phyloP scores from a whole-genome alignment of 345 rosid genomes.

The Populus nigra region DNA sequence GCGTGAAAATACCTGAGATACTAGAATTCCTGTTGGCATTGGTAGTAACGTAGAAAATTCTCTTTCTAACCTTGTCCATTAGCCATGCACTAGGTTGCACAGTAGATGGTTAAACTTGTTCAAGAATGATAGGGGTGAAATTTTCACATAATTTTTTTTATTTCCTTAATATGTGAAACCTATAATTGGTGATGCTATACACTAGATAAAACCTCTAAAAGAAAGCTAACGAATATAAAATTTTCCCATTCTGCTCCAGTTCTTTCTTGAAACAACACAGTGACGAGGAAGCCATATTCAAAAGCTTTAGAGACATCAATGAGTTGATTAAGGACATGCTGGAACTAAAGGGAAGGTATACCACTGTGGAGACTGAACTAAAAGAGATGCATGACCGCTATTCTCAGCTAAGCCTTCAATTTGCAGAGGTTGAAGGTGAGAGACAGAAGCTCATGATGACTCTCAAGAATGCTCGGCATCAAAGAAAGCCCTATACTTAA shows the following conservation, averaged over 20 bases:
- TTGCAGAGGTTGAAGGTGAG: conserved; percentile 98
- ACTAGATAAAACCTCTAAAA: not conserved
- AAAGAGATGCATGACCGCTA: conserved; percentile 92
- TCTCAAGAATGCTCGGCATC: conserved; percentile 77
- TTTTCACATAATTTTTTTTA: not conserved
- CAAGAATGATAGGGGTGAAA: not conserved
- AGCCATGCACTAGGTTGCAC: not conserved
- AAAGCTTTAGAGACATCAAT: conserved; percentile 91
- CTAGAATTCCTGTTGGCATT: not conserved
- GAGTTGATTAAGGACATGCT: conserved; percentile 80
- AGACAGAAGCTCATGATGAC: conserved; percentile 98
- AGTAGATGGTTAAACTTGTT: not conserved
- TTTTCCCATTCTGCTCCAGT: conserved; percentile 42
- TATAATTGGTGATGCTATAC: not conserved
- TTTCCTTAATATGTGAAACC: not conserved
- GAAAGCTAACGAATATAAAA: conserved; percentile 10
- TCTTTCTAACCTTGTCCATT: not conserved
- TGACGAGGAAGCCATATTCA: conserved; percentile 80
- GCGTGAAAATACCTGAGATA: not conserved
- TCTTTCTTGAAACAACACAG: conserved; percentile 79
- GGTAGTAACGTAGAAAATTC: not conserved
- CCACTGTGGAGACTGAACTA: conserved; percentile 68
- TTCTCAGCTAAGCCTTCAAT: conserved; percentile 90
- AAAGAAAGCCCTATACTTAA: conserved; percentile 46
- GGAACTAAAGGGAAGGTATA: conserved; percentile 67